These are phyloP conservation scores for Penicillium polonicum DNA, from an alignment of 2,329 filamentous ascomycete species.

Conservation along the genomic window DNA sequence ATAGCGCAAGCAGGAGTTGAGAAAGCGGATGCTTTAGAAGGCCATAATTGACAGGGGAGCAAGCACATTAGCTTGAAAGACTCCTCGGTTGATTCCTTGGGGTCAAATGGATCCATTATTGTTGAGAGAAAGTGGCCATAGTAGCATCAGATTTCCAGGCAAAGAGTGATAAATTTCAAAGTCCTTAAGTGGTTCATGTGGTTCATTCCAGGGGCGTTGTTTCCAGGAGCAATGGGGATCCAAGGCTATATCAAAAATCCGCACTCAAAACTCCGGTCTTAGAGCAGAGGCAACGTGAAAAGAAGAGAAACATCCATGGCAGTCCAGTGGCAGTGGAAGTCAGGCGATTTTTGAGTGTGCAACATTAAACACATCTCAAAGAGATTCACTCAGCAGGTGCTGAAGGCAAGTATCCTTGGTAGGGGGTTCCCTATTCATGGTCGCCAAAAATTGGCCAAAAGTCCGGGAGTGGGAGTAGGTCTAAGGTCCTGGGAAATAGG, in stretches of 20 bases:
- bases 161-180: conserved; percentile 13
- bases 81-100: conserved; percentile 11
- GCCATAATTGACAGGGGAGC: conserved; percentile 14
- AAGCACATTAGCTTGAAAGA: conserved; percentile 20
- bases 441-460: conserved; percentile 20
- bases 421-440: conserved; percentile 28
- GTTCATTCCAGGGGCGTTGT: conserved; percentile 11
- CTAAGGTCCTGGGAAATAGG: conserved; percentile 18
- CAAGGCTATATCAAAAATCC: conserved; percentile 16
- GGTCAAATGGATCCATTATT: conserved; percentile 14
- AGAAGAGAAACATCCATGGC: conserved; percentile 16
- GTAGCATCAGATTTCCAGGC: conserved; percentile 15
- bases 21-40: conserved; percentile 15
- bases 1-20: conserved; percentile 13
- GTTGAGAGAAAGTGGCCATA: conserved; percentile 9
- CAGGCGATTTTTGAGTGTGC: conserved; percentile 31
- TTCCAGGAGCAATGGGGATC: conserved; percentile 9
- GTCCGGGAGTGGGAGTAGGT: conserved; percentile 16
- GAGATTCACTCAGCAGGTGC: conserved; percentile 38
- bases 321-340: conserved; percentile 20
- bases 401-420: conserved; percentile 26
- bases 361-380: conserved; percentile 44
- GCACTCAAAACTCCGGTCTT: conserved; percentile 33
- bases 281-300: conserved; percentile 21
- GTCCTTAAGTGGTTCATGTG: conserved; percentile 10